Base-by-base conservation (phyloP, 1,284 basidiomycete species). In the Ganoderma sinense region DNA sequence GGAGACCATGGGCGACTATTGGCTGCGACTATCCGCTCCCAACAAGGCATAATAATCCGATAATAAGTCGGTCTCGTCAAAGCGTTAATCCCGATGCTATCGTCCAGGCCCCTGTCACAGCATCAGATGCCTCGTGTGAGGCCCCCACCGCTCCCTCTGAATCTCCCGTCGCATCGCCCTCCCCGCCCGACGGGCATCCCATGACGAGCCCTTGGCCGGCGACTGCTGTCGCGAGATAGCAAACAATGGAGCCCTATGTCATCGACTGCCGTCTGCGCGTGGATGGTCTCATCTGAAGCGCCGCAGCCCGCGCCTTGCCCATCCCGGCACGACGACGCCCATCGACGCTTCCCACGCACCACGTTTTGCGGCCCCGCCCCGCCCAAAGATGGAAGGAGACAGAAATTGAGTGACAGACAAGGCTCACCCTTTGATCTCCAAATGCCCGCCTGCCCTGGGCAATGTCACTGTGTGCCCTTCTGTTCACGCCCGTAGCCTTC, bases 361-460 rank as follows among this genome's bases (percentile, higher is more conserved):
- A 89, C 88, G 89, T 90, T 90, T 83, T 79, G 76, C 88, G 82
- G 81, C 82, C 84, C 84, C 81, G 79, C 80, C 79, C 68, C 58
- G 64, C 67, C 71, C 62, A 23, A 75, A 62, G 79, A 80, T 79
- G 80, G 74, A 73, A 69, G 60, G 48, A 36, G 68, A 72, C 66
- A 65, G 69, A 74, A 66, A 68, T 64, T 63, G 66, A 67, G 26
- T 31, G 33, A 13, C 56, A 10, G 20, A 31, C 67, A 45, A 60
- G 23, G 61, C 72, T 73, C 72, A 73, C 72, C 70, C 10, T 68
- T 63, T 63, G 70, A 70, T 71, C 66, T 62, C 63, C 58, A 36
- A 60, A 62, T 63, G 6, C 68, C 8, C 55, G 29, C 33, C 16
- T 31, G 55, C 31, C 31, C 33, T 13, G n/a, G n/a, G n/a, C n/a